Evolutionary conservation across 2,329 filamentous ascomycete genomes (phyloP), one percentile per base, ranked within the genome.

Genomic region (Penicillium sp.): DNA sequence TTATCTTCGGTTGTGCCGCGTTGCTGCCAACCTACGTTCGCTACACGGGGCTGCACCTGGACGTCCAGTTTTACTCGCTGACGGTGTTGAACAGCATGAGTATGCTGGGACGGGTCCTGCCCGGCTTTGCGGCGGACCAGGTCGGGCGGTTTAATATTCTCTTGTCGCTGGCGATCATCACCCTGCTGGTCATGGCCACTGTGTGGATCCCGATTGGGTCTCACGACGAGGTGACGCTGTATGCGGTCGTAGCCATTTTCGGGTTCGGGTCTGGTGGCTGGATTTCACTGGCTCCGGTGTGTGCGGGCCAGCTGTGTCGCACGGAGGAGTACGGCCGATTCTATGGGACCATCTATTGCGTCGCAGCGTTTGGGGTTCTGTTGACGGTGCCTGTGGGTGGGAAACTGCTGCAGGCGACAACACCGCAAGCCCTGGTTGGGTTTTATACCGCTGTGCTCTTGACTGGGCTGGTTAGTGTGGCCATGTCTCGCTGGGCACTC

Each of bases 211-310:
- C 73, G 0, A 69, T 73, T 43, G 72, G 69, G 1, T 63, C 67
- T 1, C 63, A 55, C 0, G 58, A 61, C 11, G 56, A 68, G 3
- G 57, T 53, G 0, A 69, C 67, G 0, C 49, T 76, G 2, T 75
- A 74, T 38, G 60, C 58, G 0, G 74, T 73, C 23, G 60, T 68
- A 1, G 70, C 68, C 0, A 48, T 75, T 0, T 76, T 73, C 55
- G 73, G 73, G 0, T 72, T 75, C n/a, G 71, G 70, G 0, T 73
- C 70, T 2, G 73, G 73, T 0, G 68, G 69, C 0, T 75, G 70
- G 57, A 56, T 75, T n/a, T 70, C 68, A 0, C 59, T 73, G 2
- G 64, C 65, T 4, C 47, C 60, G 30, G 72, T 73, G 0, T 75
- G 73, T 37, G 61, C 74, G 15, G 72, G 70, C 0, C 69, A 73